Evolutionary conservation across 2,329 filamentous ascomycete species (phyloP).

Genomic region (Neonectria punicea): DNA sequence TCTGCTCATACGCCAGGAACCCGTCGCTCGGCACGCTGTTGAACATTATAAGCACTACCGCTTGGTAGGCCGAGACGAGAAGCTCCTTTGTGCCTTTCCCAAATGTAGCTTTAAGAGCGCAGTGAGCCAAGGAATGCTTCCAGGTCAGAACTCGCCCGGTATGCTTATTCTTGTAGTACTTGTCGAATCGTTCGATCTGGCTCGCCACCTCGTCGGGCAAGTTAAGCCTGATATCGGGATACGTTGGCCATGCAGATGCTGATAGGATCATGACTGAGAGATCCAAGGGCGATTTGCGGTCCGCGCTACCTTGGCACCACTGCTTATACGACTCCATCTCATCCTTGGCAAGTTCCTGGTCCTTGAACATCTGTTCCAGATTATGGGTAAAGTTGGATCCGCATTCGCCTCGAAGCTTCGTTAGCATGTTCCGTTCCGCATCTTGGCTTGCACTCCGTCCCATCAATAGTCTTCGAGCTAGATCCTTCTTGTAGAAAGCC

Average conservation of each 20-base stretch:
- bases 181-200: constrained; percentile 84
- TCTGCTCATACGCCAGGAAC: constrained; percentile 78
- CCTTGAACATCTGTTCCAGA: constrained; percentile 99
- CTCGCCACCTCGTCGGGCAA: constrained; percentile 79
- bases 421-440: constrained; percentile 94
- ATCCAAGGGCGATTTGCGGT: constrained; percentile 61
- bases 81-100: constrained; percentile 86
- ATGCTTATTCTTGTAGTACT: constrained; percentile 90
- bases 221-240: constrained; percentile 77
- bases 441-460: constrained; percentile 92
- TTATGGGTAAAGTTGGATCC: constrained; percentile 96
- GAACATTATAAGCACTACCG: constrained; percentile 89
- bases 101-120: constrained; percentile 84
- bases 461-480: constrained; percentile 91
- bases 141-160: constrained; percentile 87
- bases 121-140: constrained; percentile 95
- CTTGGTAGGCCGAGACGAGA: constrained; percentile 91
- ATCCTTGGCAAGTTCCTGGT: constrained; percentile 91
- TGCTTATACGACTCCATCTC: constrained; percentile 91
- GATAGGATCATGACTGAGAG: constrained; percentile 92
- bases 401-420: constrained; percentile 91
- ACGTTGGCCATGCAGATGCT: constrained; percentile 91
- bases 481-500: constrained; percentile 98
- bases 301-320: constrained; percentile 65
- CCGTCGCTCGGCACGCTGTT: constrained; percentile 72